These are phyloP conservation scores for Fusarium dlaminii DNA, from an alignment of 2,329 filamentous ascomycete genomes.

Conservation along the genomic window DNA sequence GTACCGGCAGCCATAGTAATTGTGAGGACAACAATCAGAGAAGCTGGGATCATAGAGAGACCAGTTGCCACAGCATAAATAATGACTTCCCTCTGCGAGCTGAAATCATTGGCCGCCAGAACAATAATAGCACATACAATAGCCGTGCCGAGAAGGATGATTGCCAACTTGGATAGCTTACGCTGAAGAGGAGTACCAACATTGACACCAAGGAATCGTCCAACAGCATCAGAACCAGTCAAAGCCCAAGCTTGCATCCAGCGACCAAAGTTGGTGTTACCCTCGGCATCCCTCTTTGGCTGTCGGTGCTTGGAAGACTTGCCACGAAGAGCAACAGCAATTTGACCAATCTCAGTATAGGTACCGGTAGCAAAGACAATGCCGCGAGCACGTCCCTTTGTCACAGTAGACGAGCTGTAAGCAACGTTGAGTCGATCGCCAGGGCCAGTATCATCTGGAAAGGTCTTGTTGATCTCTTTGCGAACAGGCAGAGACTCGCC, in stretches of 20 bases:
- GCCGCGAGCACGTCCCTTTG: conserved; percentile 67
- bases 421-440: conserved; percentile 71
- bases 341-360: conserved; percentile 70
- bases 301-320: conserved; percentile 48
- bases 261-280: conserved; percentile 44
- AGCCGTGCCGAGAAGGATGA: conserved; percentile 72
- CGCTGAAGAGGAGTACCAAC: conserved; percentile 75
- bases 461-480: conserved; percentile 59
- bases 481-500: conserved; percentile 70
- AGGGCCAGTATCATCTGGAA: conserved; percentile 53
- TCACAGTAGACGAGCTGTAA: conserved; percentile 70
- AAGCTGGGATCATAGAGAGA: conserved; percentile 61
- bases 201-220: conserved; percentile 72
- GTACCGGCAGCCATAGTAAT: conserved; percentile 67
- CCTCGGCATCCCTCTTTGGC: conserved; percentile 57
- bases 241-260: conserved; percentile 51
- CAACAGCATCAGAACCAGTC: conserved; percentile 63
- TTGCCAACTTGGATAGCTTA: conserved; percentile 73
- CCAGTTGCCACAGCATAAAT: conserved; percentile 60
- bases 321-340: conserved; percentile 59
- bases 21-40: conserved; percentile 62
- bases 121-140: conserved; percentile 76
- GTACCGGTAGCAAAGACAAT: conserved; percentile 70
- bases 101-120: conserved; percentile 70
- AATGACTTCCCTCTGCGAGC: conserved; percentile 65